phyloP scores from a whole-genome alignment of 768 basidiomycete genomes.

The Suillus tomentosus region DNA sequence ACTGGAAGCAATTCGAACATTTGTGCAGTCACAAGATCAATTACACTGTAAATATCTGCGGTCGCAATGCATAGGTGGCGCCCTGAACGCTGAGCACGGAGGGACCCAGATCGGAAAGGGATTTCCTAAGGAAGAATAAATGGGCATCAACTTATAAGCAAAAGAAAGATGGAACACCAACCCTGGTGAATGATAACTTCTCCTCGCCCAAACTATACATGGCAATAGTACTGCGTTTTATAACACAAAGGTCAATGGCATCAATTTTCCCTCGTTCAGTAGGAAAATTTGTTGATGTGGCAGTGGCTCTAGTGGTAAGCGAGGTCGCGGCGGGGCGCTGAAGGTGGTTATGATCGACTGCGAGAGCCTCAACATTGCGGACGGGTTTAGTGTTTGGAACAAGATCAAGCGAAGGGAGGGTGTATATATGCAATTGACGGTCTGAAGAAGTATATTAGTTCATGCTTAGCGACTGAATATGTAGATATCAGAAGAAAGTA shows the following conservation, averaged over 20 bases:
- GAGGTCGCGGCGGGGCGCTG: conserved; percentile 46
- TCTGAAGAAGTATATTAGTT: conserved; percentile 36
- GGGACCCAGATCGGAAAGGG: conserved; percentile 59
- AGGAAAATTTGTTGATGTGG: not conserved
- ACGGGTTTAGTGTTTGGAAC: conserved; percentile 72
- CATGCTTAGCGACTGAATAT: not conserved
- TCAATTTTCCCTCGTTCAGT: conserved; percentile 35
- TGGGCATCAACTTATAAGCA: conserved; percentile 1
- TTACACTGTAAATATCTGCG: conserved; percentile 68
- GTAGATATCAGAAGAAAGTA: not conserved
- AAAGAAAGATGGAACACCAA: conserved; percentile 23
- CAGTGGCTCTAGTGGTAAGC: conserved; percentile 35
- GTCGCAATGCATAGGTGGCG: conserved; percentile 75
- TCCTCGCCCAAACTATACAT: conserved; percentile 67
- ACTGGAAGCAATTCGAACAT: conserved; percentile 77
- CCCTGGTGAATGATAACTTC: conserved; percentile 62
- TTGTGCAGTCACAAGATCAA: conserved; percentile 74
- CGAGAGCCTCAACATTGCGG: conserved; percentile 76
- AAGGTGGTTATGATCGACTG: conserved; percentile 79
- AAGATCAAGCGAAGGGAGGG: conserved; percentile 78
- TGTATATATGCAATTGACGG: conserved; percentile 74
- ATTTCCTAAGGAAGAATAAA: conserved; percentile 55
- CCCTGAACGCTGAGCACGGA: conserved; percentile 63
- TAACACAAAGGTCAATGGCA: conserved; percentile 69
- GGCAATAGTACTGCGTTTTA: conserved; percentile 66